These are phyloP conservation scores for Pyrenochaeta sp. DNA, from an alignment of 2,329 filamentous ascomycete species.

Conservation along the genomic window DNA sequence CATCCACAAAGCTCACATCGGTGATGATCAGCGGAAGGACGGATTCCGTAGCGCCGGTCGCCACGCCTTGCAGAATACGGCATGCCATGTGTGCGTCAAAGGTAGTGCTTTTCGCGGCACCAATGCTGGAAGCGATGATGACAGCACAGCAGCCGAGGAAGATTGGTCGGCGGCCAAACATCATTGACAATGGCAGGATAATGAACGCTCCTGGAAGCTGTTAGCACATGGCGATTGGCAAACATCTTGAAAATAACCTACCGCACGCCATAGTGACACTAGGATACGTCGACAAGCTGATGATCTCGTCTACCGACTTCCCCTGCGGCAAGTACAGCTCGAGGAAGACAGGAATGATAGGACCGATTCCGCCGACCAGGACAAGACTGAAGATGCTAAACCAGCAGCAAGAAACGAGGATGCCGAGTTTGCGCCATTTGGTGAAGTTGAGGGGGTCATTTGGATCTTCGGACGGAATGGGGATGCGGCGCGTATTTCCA, in stretches of 20 bases:
- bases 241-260: too few relatives aligned
- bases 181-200: constrained; percentile 1
- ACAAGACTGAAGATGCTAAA: constrained; percentile 3
- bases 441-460: constrained; percentile 3
- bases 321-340: too few relatives aligned
- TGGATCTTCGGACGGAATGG: not conserved
- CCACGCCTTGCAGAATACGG: constrained; percentile 2
- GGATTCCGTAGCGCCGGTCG: constrained; percentile 1
- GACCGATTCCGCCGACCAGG: not conserved
- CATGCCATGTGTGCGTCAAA: not conserved
- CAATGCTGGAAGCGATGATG: not conserved
- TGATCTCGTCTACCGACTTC: too few relatives aligned
- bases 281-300: too few relatives aligned
- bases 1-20: constrained; percentile 5
- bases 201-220: too few relatives aligned
- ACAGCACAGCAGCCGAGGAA: not conserved
- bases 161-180: constrained; percentile 2
- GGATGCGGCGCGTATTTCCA: too few relatives aligned
- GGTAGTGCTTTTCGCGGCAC: not conserved
- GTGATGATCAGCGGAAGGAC: constrained; percentile 4
- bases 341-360: constrained; percentile 1
- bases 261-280: too few relatives aligned
- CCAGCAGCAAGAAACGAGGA: constrained; percentile 5
- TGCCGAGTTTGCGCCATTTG: not conserved
- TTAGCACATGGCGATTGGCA: too few relatives aligned